phyloP scores from a whole-genome alignment of 257 asterid species.

The Primulina tabacum region DNA sequence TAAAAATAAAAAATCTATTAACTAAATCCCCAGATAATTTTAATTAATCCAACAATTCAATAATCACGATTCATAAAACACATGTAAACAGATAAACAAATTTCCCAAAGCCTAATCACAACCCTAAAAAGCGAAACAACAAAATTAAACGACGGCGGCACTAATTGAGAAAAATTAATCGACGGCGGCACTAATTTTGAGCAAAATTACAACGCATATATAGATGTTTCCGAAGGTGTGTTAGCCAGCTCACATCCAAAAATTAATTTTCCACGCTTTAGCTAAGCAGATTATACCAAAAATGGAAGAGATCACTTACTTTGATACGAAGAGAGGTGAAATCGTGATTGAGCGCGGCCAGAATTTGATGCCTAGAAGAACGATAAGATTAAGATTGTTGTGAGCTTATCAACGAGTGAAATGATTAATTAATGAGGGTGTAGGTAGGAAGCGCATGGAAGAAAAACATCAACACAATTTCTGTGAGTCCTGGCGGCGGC shows the following conservation, averaged over 20 bases:
- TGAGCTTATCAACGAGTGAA: conserved; percentile 10
- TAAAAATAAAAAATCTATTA: conserved; percentile 2
- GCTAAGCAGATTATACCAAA: conserved; percentile 4
- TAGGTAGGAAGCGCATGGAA: conserved; percentile 8
- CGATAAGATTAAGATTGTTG: not conserved
- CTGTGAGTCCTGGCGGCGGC: conserved; percentile 11
- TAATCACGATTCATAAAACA: not conserved
- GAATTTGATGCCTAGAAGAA: conserved; percentile 17
- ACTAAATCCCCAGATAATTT: conserved; percentile 4
- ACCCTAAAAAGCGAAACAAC: conserved; percentile 24
- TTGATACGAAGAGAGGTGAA: not conserved
- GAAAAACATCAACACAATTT: not conserved
- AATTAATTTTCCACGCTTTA: conserved; percentile 17
- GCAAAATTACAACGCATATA: conserved; percentile 5
- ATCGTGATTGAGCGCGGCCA: conserved; percentile 25
- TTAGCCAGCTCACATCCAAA: conserved; percentile 1
- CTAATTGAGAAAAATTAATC: conserved; percentile 5
- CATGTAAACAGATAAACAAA: not conserved
- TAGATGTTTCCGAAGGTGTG: not conserved
- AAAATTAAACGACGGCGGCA: not conserved
- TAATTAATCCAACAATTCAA: not conserved
- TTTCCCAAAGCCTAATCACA: conserved; percentile 1
- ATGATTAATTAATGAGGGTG: conserved; percentile 16
- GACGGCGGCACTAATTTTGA: conserved; percentile 8
- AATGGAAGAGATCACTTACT: conserved; percentile 27